Conservation (phyloP, 2,329 filamentous ascomycete species). For the Neonectria faginata region DNA sequence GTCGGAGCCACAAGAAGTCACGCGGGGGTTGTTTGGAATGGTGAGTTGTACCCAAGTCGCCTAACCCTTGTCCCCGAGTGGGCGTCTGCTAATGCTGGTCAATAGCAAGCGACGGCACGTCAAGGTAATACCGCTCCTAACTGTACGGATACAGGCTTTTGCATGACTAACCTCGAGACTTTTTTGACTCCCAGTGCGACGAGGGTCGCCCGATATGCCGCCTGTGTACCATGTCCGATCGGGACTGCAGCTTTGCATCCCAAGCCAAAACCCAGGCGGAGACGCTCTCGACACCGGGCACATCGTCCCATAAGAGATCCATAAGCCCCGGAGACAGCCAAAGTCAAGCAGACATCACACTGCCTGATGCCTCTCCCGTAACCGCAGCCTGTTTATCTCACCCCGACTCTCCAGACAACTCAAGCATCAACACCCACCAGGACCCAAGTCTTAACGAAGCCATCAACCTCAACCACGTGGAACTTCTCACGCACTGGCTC, state of each 20-base stretch:
- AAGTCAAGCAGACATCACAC: neutral
- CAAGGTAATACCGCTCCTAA: neutral
- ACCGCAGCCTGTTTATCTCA: neutral
- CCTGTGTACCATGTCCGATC: constrained; percentile 22
- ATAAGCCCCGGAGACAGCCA: neutral
- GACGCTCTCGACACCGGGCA: neutral
- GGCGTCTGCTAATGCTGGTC: neutral
- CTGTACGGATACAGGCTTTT: neutral
- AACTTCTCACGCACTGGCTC: neutral
- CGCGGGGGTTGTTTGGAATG: neutral
- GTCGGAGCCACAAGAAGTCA: neutral
- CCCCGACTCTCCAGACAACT: neutral
- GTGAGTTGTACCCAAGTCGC: neutral
- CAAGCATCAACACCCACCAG: neutral
- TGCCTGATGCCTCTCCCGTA: neutral
- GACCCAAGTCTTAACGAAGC: neutral
- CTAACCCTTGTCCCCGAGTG: neutral
- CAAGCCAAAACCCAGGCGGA: neutral
- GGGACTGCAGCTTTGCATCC: constrained; percentile 30
- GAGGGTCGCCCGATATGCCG: constrained; percentile 33
- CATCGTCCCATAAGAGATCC: neutral
- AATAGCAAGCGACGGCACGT: neutral
- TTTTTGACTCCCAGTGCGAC: constrained; percentile 27
- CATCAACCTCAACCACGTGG: neutral
- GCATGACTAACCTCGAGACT: neutral